Base-by-base conservation (phyloP, 2,329 filamentous ascomycete species). In the Leptographium wingfieldii region DNA sequence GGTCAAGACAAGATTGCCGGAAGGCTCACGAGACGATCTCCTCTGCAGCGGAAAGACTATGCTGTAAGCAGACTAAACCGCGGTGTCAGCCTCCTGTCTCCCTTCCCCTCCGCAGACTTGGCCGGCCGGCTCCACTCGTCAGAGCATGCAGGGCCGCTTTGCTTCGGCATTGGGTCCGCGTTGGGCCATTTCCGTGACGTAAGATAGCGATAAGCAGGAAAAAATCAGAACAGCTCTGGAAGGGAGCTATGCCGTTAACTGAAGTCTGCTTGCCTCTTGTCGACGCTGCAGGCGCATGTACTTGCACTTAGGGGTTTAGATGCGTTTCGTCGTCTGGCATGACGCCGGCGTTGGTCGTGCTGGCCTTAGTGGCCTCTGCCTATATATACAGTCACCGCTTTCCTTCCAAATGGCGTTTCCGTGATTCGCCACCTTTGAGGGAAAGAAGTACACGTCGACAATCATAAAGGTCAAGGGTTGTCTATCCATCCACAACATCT, bases 291-390 rank as follows among this genome's bases (percentile, higher is more conserved):
- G 40, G 58, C 75, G 74, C 72, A 70, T 74, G 70, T 70, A 80
- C 77, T 76, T 80, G 78, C 78, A 78, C 78, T 80, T 80, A 80
- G 76, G 76, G 78, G 78, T 76, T 76, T 80, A 80, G 77, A 61
- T 59, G 55, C 29, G 27, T 33, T 51, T 40, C n/a, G 27, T 46
- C 43, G 27, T 14, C 27, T 19, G 48, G 48, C 49, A 14, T n/a
- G 27, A 27, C 11, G 10, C 14, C 49, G 22, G 49, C 16, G 40
- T 43, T 43, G 40, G 40, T 43, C 35, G 35, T 11, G 35, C 35
- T 38, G 10, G 35, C 38, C 43, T n/a, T 46, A 46, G 43, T 46
- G 16, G 2, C 43, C 16, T 46, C 19, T 46, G 43, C 19, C 43
- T 57, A 35, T 19, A 52, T 51, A 38, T 38, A 46, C 33, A 11